Evolutionary conservation across 2,329 filamentous ascomycete genomes (phyloP), one percentile per base, ranked within the genome.

Genomic region (Tolypocladium paradoxum): DNA sequence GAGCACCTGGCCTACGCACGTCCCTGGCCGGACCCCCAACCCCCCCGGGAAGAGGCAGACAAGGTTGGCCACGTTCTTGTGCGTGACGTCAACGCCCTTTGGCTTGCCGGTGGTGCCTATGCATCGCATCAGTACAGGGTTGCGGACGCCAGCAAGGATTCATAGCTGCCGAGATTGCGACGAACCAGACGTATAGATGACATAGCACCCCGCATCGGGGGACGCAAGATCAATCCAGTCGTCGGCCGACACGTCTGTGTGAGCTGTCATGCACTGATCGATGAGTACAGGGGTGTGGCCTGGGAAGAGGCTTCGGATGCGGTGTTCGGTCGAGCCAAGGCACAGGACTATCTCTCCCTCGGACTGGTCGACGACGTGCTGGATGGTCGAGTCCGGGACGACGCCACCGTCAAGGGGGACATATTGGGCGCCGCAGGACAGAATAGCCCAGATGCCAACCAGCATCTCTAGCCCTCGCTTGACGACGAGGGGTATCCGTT

Each of bases 381-480:
- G 64, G 29, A 83, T 68, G 3, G 74, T 73, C 20, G 69, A 66
- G 49, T 76, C 74, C 0, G 76, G 69, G 11, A 76, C 73, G 34
- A 79, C 70, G 6, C 76, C 75, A 36, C 79, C 79, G 55, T 84
- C 81, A 2, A 83, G 70, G 3, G 80, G 80, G 6, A 82, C 72
- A 60, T 83, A 83, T 57, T 83, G 79, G 16, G 75, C 79, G 22
- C 79, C 79, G 48, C 75, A 75, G 53, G 78, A 78, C 35, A 83
- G 65, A 20, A 82, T 69, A 2, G 77, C 79, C 53, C 79, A 68
- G 49, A 82, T 81, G 22, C 75, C 78, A 49, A 81, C 70, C 7
- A 82, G 65, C 77, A 83, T 80, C 57, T 79, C 77, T 48, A 79
- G 65, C 38, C 77, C 75, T 16, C 79, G 71, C 54, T 75, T 76